Evolutionary conservation across 495 filamentous ascomycete species (phyloP), one percentile per base, ranked within the genome.

Genomic region (Hypoxylon fuscum): DNA sequence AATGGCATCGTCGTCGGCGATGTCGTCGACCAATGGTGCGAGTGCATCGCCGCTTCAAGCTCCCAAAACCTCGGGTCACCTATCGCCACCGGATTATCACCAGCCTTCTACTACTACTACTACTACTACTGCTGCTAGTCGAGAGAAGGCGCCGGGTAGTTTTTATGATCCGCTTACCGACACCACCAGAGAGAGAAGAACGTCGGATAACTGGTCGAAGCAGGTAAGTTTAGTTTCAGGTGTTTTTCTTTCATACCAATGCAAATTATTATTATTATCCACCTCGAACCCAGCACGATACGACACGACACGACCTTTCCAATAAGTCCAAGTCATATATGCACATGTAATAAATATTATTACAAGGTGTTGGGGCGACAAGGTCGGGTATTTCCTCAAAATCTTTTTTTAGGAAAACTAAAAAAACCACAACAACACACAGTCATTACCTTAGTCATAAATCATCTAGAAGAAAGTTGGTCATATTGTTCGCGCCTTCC

Each of bases 121-220:
- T 8, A 27, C 25, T 8, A 27, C 25, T 8, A 27, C 25, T 8
- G 8, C 25, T 8, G 8, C 25, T 8, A 27, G 4, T 8, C 3
- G 76, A 68, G 81, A 83, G 42, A 81, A 81, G 62, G 62, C 57
- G 7, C 51, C 74, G 29, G 76, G 79, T 55, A 78, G 76, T 64
- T 84, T 83, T 68, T 85, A 85, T 73, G 83, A 85, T 58, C 83
- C 82, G 21, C 81, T 81, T 17, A 78, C 80, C 14, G 83, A 85
- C 58, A 77, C 78, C 12, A 74, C 74, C 45, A 70, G 72, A 52
- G 72, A 79, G 65, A 76, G 81, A 59, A 74, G 75, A 34, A 72
- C 76, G 47, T 78, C 80, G 29, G 79, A 81, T 55, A 72, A 64
- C 64, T 72, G 69, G 69, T 66, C 61, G 8, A 70, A 70, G 42